Evolutionary conservation across 768 basidiomycete species (phyloP).

Genomic region (Tricholoma sp.): DNA sequence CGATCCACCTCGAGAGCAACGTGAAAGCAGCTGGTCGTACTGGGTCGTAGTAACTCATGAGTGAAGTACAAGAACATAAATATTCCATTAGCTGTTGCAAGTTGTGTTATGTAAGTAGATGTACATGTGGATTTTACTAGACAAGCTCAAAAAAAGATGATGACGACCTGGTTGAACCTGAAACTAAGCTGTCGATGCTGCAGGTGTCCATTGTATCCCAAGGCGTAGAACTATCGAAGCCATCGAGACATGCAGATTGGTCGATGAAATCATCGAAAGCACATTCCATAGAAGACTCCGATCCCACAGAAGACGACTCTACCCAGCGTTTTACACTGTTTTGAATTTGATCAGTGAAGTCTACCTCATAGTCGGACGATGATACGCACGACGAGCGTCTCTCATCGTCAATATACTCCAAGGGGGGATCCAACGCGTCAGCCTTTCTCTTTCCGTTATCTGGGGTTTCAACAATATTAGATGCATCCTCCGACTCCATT

Average conservation of each 20-base stretch:
- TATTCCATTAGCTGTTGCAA: no score
- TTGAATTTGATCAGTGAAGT: not conserved
- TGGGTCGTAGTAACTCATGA: slow-evolving; percentile 32
- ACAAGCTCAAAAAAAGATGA: not conserved
- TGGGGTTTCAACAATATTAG: not conserved
- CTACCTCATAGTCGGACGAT: not conserved
- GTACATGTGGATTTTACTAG: not conserved
- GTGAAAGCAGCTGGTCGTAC: slow-evolving; percentile 70
- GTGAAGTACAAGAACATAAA: not conserved
- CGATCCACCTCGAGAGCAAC: slow-evolving; percentile 29
- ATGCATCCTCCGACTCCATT: not conserved
- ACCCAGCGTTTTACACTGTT: not conserved
- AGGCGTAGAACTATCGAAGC: not conserved
- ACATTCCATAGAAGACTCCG: not conserved
- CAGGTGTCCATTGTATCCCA: slow-evolving; percentile 3
- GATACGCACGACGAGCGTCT: not conserved
- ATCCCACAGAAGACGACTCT: not conserved
- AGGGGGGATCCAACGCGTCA: not conserved
- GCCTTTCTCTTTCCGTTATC: not conserved
- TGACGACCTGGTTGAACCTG: not conserved
- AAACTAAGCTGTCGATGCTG: not conserved
- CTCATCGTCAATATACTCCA: not conserved
- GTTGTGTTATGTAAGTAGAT: not conserved
- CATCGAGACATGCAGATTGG: not conserved
- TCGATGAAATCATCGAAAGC: not conserved